phyloP scores from a whole-genome alignment of 345 rosid genomes.

The Eucalyptus caleyi region DNA sequence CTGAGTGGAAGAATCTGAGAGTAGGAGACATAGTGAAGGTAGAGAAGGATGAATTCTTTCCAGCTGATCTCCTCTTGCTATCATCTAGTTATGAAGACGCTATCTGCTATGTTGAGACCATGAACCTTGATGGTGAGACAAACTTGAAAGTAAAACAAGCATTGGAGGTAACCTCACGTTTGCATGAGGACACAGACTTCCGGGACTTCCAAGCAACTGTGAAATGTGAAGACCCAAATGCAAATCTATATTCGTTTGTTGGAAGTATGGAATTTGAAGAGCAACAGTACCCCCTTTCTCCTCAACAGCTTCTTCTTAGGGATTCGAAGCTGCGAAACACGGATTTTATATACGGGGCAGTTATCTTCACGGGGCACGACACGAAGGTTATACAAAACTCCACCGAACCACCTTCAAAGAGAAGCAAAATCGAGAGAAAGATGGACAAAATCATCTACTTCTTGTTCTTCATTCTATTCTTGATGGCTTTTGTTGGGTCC shows the following conservation, averaged over 20 bases:
- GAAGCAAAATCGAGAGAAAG: slow-evolving; percentile 75
- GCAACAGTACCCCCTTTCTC: slow-evolving; percentile 50
- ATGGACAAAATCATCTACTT: slow-evolving; percentile 75
- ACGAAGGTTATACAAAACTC: slow-evolving; percentile 90
- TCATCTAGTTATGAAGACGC: slow-evolving; percentile 80
- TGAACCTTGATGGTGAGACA: slow-evolving; percentile 95
- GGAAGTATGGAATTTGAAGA: slow-evolving; percentile 61
- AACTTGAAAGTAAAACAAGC: slow-evolving; percentile 83
- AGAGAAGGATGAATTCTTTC: slow-evolving; percentile 76
- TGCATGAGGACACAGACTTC: slow-evolving; percentile 50
- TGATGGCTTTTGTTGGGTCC: slow-evolving; percentile 59
- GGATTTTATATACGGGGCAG: slow-evolving; percentile 65
- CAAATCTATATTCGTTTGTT: slow-evolving; percentile 70
- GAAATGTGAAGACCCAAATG: slow-evolving; percentile 91
- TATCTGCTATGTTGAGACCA: slow-evolving; percentile 87
- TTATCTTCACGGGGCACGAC: slow-evolving; percentile 83
- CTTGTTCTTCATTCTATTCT: slow-evolving; percentile 39
- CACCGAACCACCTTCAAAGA: slow-evolving; percentile 77
- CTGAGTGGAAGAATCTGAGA: slow-evolving; percentile 62
- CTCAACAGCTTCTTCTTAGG: slow-evolving; percentile 79
- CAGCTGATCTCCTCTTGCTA: slow-evolving; percentile 72
- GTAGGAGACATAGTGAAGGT: slow-evolving; percentile 86
- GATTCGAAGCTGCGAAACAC: slow-evolving; percentile 86
- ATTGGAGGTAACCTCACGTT: slow-evolving; percentile 49
- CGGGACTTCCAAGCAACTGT: slow-evolving; percentile 47